Conservation (phyloP, 2,329 filamentous ascomycete species). For the Alternaria ventricosa region DNA sequence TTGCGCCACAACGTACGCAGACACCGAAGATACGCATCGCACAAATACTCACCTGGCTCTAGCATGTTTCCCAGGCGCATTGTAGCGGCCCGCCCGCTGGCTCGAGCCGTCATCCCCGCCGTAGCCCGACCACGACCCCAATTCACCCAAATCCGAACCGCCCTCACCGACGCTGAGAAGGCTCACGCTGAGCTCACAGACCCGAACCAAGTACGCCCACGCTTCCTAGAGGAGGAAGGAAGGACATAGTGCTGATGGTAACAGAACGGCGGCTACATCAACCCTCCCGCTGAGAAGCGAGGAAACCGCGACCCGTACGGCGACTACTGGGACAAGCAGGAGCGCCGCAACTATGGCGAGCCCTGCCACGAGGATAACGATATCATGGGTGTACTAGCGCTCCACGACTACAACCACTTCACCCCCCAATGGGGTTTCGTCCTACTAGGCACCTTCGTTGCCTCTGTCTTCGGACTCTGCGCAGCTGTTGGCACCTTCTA, state of each 20-base stretch:
- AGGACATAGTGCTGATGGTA: conserved; percentile 17
- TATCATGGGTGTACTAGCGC: conserved; percentile 85
- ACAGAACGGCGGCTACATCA: conserved; percentile 84
- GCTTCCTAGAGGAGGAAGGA: not conserved
- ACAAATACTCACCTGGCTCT: conserved; percentile 50
- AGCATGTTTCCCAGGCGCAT: conserved; percentile 55
- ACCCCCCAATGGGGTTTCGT: conserved; percentile 75
- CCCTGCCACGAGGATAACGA: conserved; percentile 97
- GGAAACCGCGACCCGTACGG: conserved; percentile 91
- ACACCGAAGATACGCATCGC: conserved; percentile 16
- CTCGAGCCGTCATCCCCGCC: conserved; percentile 43
- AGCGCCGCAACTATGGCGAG: conserved; percentile 95
- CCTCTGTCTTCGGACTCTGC: conserved; percentile 49
- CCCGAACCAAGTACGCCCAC: conserved; percentile 67
- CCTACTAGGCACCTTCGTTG: conserved; percentile 54
- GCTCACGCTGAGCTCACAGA: conserved; percentile 62
- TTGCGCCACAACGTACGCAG: conserved; percentile 37
- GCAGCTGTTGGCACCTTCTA: conserved; percentile 50
- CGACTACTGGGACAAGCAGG: conserved; percentile 97
- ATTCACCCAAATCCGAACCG: conserved; percentile 48
- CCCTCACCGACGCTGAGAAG: conserved; percentile 40
- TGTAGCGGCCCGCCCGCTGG: conserved; percentile 50
- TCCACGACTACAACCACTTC: conserved; percentile 87
- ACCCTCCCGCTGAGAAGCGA: conserved; percentile 81
- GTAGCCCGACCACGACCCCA: conserved; percentile 36